A percentile compares a stretch with the other conserved stretches of the same genome.
Conservation (phyloP, 1,284 basidiomycete species). For the Rhodotorula mucilaginosa region DNA sequence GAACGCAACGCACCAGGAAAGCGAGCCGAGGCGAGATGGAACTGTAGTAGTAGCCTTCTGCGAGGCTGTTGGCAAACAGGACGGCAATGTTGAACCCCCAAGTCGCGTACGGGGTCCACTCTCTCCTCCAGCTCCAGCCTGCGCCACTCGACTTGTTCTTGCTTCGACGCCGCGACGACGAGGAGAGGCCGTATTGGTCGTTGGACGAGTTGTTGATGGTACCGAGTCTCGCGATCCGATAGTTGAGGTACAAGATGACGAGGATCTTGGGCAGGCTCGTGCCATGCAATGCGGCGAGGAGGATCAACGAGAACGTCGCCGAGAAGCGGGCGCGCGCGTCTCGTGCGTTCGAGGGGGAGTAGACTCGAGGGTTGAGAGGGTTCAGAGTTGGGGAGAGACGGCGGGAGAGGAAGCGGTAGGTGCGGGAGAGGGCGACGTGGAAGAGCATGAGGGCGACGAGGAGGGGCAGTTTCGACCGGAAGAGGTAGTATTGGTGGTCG, state of each 20-base stretch:
- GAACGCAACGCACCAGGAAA: constrained; percentile 54
- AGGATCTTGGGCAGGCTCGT: constrained; percentile 77
- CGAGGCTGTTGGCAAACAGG: constrained; percentile 75
- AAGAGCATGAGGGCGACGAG: constrained; percentile 44
- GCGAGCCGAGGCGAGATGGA: constrained; percentile 60
- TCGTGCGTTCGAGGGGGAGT: neutral
- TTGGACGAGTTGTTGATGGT: too few relatives aligned
- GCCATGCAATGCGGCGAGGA: constrained; percentile 81
- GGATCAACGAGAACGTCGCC: constrained; percentile 60
- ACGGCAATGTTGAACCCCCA: constrained; percentile 75
- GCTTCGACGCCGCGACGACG: too few relatives aligned
- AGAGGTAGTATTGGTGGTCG: constrained; percentile 51
- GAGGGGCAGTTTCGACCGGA: constrained; percentile 47
- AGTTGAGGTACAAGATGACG: constrained; percentile 69
- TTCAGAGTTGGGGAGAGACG: neutral
- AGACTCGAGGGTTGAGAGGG: neutral
- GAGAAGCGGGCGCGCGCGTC: constrained; percentile 49
- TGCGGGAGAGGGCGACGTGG: constrained; percentile 45
- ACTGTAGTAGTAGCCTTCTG: constrained; percentile 71
- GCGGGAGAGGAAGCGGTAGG: constrained; percentile 36
- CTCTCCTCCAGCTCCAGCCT: constrained; percentile 48
- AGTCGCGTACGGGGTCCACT: constrained; percentile 55
- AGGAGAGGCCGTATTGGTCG: too few relatives aligned
- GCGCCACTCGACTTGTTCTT: neutral
- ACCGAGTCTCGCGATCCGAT: constrained; percentile 2